Evolutionary conservation across 169 alveolate species (phyloP), one percentile per base, ranked within the genome.

Genomic region (Plasmodium cynomolgi): DNA sequence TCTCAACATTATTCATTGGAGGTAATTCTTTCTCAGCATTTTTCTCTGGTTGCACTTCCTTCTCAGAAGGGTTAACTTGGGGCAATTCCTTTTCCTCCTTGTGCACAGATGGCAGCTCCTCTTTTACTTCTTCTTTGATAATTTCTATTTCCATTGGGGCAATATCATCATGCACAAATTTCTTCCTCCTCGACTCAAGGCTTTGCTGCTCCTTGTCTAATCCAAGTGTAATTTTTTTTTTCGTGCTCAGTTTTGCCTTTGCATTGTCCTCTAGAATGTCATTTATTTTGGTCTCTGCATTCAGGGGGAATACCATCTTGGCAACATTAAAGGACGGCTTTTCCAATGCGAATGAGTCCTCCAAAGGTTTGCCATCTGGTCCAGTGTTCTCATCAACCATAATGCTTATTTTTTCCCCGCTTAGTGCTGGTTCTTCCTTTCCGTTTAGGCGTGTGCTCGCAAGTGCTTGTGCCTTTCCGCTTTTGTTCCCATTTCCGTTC

Each of bases 201-300:
- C n/a, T 29, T 68, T 68, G 77, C n/a, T 68, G 77, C n/a, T 68
- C 77, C 77, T 68, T 68, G n/a, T 68, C 77, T 68, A 68, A 68
- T 68, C 37, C 77, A 23, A 8, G 37, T 68, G 77, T 26, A 26
- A 23, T 23, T 23, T 68, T 68, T 68, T 68, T 68, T 68, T 68
- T 20, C 77, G 23, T 68, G 77, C 4, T 68, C 37, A 68, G n/a
- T 68, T 68, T 68, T 68, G 33, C 9, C 37, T 68, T 68, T 23
- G 34, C n/a, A 23, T 68, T 68, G 15, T 68, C 77, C n/a, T 68
- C 77, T 68, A 26, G 15, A 33, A 68, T 68, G 1, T 68, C 77
- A 33, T 68, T 68, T 68, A 68, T 68, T 68, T 68, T 68, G 17
- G 17, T 68, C 9, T 3, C 37, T 20, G 34, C n/a, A 68, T 23